These are phyloP conservation scores for Cyanidium caldarium DNA, from an alignment of 23 red algal genomes.

Conservation along the genomic window DNA sequence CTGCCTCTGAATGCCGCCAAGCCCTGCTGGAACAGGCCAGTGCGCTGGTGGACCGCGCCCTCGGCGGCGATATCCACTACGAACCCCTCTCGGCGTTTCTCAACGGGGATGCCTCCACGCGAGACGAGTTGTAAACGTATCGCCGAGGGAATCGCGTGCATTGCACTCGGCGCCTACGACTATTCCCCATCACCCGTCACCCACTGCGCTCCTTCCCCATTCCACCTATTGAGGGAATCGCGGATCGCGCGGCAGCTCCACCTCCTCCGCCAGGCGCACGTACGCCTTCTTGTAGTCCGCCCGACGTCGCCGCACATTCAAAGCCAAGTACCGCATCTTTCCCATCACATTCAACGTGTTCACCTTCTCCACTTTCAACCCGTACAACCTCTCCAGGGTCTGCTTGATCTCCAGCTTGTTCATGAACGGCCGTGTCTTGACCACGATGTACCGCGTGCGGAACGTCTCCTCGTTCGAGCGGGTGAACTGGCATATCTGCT, in stretches of 20 bases:
- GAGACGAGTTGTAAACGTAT: conserved; percentile 1
- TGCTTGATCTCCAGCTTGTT: conserved; percentile 38
- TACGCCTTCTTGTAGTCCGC: conserved; percentile 56
- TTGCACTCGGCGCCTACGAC: no score
- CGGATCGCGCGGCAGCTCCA: conserved; percentile 44
- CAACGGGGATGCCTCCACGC: not conserved
- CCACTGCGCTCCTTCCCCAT: no score
- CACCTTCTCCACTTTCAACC: conserved; percentile 35
- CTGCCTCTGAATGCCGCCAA: no score
- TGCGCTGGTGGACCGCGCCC: not conserved
- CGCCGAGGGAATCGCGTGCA: no score
- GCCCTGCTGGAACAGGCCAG: not conserved
- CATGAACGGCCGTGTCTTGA: conserved; percentile 35
- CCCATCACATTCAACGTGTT: conserved; percentile 41
- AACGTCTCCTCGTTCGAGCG: conserved; percentile 33
- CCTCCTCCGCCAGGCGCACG: conserved; percentile 31
- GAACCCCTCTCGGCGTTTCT: not conserved
- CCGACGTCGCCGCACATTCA: not conserved
- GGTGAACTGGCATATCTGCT: not conserved
- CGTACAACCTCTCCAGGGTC: conserved; percentile 31
- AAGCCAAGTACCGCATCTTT: not conserved
- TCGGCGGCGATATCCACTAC: not conserved
- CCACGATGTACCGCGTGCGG: conserved; percentile 26
- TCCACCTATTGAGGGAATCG: no score
- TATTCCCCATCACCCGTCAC: no score